Evolutionary conservation across 2,329 filamentous ascomycete species (phyloP).

Genomic region (Clarireedia monteithiana): DNA sequence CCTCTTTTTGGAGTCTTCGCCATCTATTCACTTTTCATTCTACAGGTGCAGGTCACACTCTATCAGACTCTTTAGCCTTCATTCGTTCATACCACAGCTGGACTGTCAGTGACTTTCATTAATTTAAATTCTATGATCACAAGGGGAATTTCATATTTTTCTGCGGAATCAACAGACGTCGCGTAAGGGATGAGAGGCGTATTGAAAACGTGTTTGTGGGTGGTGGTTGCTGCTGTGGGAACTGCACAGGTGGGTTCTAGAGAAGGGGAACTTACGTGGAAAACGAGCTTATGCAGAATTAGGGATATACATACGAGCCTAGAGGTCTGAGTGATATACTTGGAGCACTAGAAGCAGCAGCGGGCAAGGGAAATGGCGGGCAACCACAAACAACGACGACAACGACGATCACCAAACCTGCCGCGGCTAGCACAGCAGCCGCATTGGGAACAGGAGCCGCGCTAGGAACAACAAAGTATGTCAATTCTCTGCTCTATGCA

Average conservation of each 20-base stretch:
- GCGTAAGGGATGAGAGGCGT: constrained; percentile 18
- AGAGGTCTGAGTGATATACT: constrained; percentile 13
- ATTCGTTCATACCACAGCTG: constrained; percentile 23
- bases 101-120: constrained; percentile 21
- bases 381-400: constrained; percentile 7
- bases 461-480: constrained; percentile 7
- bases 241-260: constrained; percentile 16
- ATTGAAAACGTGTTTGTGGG: constrained; percentile 14
- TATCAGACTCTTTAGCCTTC: constrained; percentile 15
- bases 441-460: constrained; percentile 8
- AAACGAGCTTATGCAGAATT: background rate
- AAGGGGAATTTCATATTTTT: background rate
- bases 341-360: constrained; percentile 15
- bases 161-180: constrained; percentile 2
- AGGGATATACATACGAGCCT: background rate
- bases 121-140: constrained; percentile 3
- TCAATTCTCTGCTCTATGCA: background rate
- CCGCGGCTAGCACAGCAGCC: constrained; percentile 16
- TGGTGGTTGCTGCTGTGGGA: constrained; percentile 15
- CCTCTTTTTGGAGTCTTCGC: constrained; percentile 11
- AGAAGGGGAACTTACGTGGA: background rate
- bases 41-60: constrained; percentile 27
- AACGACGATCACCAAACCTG: constrained; percentile 32
- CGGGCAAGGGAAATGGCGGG: background rate
- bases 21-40: constrained; percentile 16